phyloP scores from a whole-genome alignment of 257 asterid genomes.

The Asclepias syriaca region DNA sequence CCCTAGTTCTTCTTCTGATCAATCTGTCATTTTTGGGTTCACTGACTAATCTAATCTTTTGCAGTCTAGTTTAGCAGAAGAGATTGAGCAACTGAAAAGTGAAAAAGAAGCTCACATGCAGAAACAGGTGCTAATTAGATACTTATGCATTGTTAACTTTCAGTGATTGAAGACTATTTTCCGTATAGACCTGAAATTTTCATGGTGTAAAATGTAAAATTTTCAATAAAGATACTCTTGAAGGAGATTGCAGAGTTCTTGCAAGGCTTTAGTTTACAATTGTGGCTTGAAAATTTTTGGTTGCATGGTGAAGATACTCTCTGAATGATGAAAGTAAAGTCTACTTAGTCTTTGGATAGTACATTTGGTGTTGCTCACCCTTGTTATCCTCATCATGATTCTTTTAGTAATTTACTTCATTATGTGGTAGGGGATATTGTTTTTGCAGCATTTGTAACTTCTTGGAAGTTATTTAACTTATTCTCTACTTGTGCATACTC shows the following conservation, averaged over 20 bases:
- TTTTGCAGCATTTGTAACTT: neutral
- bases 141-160: neutral
- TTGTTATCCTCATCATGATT: neutral
- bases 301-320: slow-evolving; percentile 48
- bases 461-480: slow-evolving; percentile 2
- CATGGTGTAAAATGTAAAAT: neutral
- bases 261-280: slow-evolving; percentile 12
- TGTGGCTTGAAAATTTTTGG: slow-evolving; percentile 50
- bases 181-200: neutral
- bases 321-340: slow-evolving; percentile 1
- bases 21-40: slow-evolving; percentile 2
- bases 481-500: slow-evolving; percentile 16
- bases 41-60: slow-evolving; percentile 16
- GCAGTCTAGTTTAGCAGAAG: slow-evolving; percentile 39
- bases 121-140: slow-evolving; percentile 36
- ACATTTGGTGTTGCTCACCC: no score
- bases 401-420: neutral
- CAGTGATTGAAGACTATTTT: neutral
- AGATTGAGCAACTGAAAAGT: slow-evolving; percentile 29
- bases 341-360: slow-evolving; percentile 8
- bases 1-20: neutral
- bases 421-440: neutral
- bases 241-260: slow-evolving; percentile 13
- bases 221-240: neutral
- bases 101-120: slow-evolving; percentile 38